These are phyloP conservation scores for Ceraceosorus bombacis DNA, from an alignment of 1,284 basidiomycete species.

Conservation along the genomic window DNA sequence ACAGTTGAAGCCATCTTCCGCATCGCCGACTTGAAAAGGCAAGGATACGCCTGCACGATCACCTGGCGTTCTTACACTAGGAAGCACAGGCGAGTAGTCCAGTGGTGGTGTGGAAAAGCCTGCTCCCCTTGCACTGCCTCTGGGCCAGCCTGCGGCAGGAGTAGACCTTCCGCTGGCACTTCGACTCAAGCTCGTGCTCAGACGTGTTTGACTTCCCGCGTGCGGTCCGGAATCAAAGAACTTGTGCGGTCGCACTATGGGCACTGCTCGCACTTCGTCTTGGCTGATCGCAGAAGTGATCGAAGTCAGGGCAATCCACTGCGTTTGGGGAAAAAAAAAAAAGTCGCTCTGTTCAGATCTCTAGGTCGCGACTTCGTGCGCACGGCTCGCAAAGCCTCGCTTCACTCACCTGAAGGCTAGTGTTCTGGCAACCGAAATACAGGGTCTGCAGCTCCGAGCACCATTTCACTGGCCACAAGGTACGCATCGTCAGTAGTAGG, in stretches of 20 bases:
- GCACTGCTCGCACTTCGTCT: neutral
- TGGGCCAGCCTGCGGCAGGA: too few relatives aligned
- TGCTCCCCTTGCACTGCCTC: neutral
- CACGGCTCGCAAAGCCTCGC: neutral
- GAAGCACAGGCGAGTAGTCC: too few relatives aligned
- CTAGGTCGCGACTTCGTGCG: too few relatives aligned
- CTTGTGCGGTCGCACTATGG: conserved; percentile 33
- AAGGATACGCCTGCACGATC: neutral
- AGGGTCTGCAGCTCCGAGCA: conserved; percentile 63
- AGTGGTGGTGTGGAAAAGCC: neutral
- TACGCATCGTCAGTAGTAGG: conserved; percentile 58
- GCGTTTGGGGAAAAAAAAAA: neutral
- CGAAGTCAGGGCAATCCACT: conserved; percentile 1
- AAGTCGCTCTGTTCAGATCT: neutral
- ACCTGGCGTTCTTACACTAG: neutral
- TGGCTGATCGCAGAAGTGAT: neutral
- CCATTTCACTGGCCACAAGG: conserved; percentile 74
- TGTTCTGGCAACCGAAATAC: conserved; percentile 80
- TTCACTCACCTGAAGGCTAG: conserved; percentile 42
- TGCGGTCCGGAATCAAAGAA: conserved; percentile 40
- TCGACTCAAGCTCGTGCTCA: neutral
- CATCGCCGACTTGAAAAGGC: too few relatives aligned
- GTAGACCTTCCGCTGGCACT: too few relatives aligned
- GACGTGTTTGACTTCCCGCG: neutral
- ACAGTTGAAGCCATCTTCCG: too few relatives aligned